Conservation (phyloP, 2,329 filamentous ascomycete genomes). For the Cryphonectria carpinicola region DNA sequence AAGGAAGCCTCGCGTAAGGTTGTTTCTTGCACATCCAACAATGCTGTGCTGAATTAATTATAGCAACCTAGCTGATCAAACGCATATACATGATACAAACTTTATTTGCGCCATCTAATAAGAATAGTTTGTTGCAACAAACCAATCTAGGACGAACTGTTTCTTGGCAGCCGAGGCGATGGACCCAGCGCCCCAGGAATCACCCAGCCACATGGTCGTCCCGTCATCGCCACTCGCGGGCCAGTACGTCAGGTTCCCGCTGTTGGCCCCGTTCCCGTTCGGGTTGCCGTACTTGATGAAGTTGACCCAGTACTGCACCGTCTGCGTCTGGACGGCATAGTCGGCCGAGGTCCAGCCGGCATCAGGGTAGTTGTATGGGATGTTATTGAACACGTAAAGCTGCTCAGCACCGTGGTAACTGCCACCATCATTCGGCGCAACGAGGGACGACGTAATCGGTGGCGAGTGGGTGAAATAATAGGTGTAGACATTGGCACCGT, state of each 20-base stretch:
- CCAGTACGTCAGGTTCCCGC: slow-evolving; percentile 6
- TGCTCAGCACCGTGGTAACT: slow-evolving; percentile 6
- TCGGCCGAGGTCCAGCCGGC: not conserved
- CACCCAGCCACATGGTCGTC: slow-evolving; percentile 9
- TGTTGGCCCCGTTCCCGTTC: not conserved
- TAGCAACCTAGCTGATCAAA: too few species aligned
- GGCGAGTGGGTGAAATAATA: not conserved
- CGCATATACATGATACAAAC: too few species aligned
- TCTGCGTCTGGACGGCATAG: not conserved
- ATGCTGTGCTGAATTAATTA: too few species aligned
- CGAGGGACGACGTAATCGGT: not conserved
- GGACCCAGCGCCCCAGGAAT: not conserved
- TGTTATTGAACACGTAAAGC: slow-evolving; percentile 11
- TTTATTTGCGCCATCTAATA: not conserved
- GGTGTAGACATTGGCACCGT: slow-evolving; percentile 4
- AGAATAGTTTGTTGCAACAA: not conserved
- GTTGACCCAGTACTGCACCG: slow-evolving; percentile 5
- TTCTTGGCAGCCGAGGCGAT: slow-evolving; percentile 1
- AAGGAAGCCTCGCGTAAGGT: too few species aligned
- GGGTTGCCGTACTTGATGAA: slow-evolving; percentile 10
- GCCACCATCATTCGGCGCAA: not conserved
- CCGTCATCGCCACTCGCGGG: slow-evolving; percentile 5
- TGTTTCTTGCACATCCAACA: too few species aligned
- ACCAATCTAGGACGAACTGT: slow-evolving; percentile 1
- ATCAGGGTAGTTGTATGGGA: slow-evolving; percentile 8